Percentiles rank a stretch among this genome's conserved stretches.
Conservation (phyloP, 768 basidiomycete genomes). For the Boletus sp. region DNA sequence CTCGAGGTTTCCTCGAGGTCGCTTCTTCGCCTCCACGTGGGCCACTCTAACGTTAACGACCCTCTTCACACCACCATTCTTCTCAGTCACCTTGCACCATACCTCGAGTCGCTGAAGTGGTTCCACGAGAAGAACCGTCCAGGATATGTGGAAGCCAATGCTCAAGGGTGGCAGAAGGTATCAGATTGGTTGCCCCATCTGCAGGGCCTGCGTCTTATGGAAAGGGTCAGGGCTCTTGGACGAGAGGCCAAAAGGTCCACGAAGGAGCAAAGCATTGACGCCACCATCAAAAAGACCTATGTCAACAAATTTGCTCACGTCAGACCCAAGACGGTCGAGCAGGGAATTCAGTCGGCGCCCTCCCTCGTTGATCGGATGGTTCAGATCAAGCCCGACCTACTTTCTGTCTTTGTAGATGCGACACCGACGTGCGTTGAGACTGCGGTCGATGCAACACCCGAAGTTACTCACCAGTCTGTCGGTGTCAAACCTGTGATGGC, state of each 20-base stretch:
- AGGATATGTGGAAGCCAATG: constrained; percentile 64
- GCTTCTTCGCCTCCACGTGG: constrained; percentile 67
- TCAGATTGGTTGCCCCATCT: constrained; percentile 69
- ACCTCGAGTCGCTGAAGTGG: constrained; percentile 66
- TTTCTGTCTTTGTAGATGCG: constrained; percentile 50
- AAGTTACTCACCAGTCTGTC: constrained; percentile 31
- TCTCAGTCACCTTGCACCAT: constrained; percentile 74
- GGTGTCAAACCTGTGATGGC: constrained; percentile 26
- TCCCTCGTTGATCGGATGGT: constrained; percentile 36
- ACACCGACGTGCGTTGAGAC: constrained; percentile 44
- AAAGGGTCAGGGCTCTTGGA: constrained; percentile 45
- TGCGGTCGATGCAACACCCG: constrained; percentile 44
- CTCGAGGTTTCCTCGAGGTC: constrained; percentile 57
- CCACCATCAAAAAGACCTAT: constrained; percentile 40
- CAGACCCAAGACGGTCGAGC: constrained; percentile 34
- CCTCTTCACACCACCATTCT: constrained; percentile 68
- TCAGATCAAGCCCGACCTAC: constrained; percentile 37
- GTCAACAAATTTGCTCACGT: constrained; percentile 42
- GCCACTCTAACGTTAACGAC: constrained; percentile 70
- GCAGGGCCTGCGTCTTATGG: constrained; percentile 60
- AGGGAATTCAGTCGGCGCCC: constrained; percentile 38
- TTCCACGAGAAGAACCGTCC: constrained; percentile 77
- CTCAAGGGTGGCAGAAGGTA: constrained; percentile 65
- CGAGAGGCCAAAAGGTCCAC: constrained; percentile 16
- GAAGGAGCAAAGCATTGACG: constrained; percentile 49